Evolutionary conservation across 2,329 filamentous ascomycete species (phyloP), one percentile per base, ranked within the genome.

Genomic region (Talaromyces sp.): DNA sequence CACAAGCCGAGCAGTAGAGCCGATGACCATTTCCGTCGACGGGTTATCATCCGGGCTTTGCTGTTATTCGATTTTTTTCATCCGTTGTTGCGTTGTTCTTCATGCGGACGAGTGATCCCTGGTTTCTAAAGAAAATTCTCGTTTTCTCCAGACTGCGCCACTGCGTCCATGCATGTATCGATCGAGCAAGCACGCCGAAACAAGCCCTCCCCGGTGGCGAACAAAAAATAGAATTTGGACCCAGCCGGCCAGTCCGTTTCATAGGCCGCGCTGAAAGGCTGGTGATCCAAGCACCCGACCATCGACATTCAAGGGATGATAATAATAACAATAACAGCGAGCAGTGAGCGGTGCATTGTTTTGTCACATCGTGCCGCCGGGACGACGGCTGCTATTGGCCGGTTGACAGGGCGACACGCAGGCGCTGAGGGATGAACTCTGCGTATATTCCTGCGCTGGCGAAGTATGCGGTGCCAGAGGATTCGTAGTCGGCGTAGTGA

Each of bases 331-430:
- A 47, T 22, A 25, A 13, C 11, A 13, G 22, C 11, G n/a, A 47
- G 47, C 44, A 17, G 58, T 53, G 52, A 36, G 53, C 39, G 52
- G 44, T 44, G 60, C 44, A 52, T 59, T 42, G 51, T 51, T 42
- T 57, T n/a, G 60, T 58, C 60, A 62, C 60, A 59, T 62, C 60
- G 59, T 58, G 56, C 59, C 59, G 52, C 54, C 33, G 19, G 57
- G 60, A 36, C 58, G 55, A 55, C 51, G 52, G 58, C 55, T 55
- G 56, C 39, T 22, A 58, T 58, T 49, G 55, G 44, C 55, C 47
- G 36, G 49, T 56, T 56, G 54, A 36, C 30, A 42, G 27, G 54
- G 32, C 36, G 54, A 56, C 36, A 47, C 36, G 54, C n/a, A 56
- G 27, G 22, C 22, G 22, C n/a, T 17, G 22, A 25, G 17, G 10